Percentiles rank a stretch among this genome's conserved stretches.
Conservation (phyloP, 2,329 filamentous ascomycete genomes). For the Hypoxylon sp. region DNA sequence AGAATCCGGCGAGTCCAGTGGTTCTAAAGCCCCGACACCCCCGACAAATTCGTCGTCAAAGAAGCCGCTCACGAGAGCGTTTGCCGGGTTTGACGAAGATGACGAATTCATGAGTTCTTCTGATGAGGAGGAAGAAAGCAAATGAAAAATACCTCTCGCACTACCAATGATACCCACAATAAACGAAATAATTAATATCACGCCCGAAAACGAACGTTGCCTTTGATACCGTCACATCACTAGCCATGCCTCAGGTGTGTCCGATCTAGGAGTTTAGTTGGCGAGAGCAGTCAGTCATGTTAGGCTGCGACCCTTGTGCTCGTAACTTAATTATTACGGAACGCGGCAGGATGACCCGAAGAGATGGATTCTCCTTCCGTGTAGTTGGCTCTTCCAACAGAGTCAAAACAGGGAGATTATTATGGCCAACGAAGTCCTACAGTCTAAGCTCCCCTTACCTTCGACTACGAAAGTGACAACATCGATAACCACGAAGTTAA, state of each 20-base stretch:
- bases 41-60: constrained; percentile 60
- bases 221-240: background rate
- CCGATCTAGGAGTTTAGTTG: background rate
- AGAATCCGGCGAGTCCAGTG: constrained; percentile 58
- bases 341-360: background rate
- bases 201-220: background rate
- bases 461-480: background rate
- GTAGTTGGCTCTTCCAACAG: background rate
- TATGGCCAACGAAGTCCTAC: background rate
- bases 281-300: background rate
- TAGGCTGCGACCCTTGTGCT: background rate
- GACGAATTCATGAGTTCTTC: constrained; percentile 81
- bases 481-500: background rate
- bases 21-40: constrained; percentile 66
- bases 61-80: constrained; percentile 62
- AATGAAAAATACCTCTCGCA: constrained; percentile 34
- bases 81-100: constrained; percentile 85
- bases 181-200: background rate
- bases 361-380: background rate
- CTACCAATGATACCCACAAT: constrained; percentile 39
- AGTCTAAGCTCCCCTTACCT: too few relatives aligned
- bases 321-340: background rate
- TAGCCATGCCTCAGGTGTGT: background rate
- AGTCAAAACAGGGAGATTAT: background rate
- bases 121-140: constrained; percentile 66